Percentiles rank a stretch among this genome's conserved stretches.
Conservation (phyloP, 192 early-diverging fungal species). For the Mortierella claussenii region DNA sequence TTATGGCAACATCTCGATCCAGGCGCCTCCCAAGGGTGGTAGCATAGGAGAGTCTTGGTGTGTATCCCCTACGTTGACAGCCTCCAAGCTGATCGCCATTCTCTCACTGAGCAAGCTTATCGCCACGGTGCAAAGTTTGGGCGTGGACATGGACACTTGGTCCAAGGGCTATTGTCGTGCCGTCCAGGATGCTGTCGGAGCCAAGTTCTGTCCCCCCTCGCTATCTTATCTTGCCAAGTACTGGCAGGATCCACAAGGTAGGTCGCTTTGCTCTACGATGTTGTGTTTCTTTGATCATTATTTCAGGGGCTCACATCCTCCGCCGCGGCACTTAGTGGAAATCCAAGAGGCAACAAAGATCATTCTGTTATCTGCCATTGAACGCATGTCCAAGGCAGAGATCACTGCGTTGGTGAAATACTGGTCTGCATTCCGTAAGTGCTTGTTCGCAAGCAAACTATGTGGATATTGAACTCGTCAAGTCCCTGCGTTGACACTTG, state of each 20-base stretch:
- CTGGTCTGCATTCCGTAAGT: conserved; percentile 74
- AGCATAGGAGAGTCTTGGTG: conserved; percentile 59
- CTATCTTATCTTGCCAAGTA: conserved; percentile 81
- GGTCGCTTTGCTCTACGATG: not conserved
- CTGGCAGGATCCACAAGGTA: conserved; percentile 86
- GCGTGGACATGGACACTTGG: conserved; percentile 55
- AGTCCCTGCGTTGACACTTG: too few relatives aligned
- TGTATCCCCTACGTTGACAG: conserved; percentile 72
- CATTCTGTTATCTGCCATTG: conserved; percentile 65
- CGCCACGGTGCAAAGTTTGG: conserved; percentile 16
- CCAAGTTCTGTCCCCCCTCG: conserved; percentile 66
- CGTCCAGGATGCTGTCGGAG: conserved; percentile 60
- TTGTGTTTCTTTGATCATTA: not conserved
- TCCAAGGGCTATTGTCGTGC: conserved; percentile 62
- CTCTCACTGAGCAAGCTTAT: conserved; percentile 46
- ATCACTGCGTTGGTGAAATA: conserved; percentile 67
- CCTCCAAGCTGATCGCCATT: conserved; percentile 73
- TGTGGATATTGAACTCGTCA: too few relatives aligned
- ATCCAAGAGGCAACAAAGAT: conserved; percentile 72
- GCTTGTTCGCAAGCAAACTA: not conserved
- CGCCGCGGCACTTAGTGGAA: conserved; percentile 56
- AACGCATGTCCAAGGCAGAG: conserved; percentile 60
- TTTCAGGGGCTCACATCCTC: too few relatives aligned
- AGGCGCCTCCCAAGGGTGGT: conserved; percentile 54
- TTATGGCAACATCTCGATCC: conserved; percentile 73